Base-by-base conservation (phyloP, 805 yeast genomes). In the Pichia insulana region DNA sequence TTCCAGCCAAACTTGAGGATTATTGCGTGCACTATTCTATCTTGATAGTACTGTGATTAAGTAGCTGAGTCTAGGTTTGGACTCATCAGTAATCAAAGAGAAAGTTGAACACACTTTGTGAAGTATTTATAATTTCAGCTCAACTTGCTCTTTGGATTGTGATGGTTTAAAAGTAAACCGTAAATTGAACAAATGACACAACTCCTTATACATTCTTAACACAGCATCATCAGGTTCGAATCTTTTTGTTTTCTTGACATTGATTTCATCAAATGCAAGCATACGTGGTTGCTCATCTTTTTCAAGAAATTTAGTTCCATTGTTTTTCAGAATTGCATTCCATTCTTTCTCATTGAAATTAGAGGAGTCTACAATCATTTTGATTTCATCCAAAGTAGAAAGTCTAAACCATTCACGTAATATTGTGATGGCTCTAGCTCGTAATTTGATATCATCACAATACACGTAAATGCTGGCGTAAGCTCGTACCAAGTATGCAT, bases 321-420 rank as follows among this genome's bases (percentile, higher is more conserved):
- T 34, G 12, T 35, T 38, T 13, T 31, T 22, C 18, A 37, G 11
- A 15, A 31, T 31, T 11, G 27, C 34, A 7, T 36, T 16, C 44
- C 51, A 39, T 10, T 31, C 3, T 17, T 43, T 27, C 19, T 35
- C 7, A 30, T 40, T 10, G 32, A 31, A 30, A 15, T 32, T 28
- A 2, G 27, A 17, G 15, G n/a, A 12, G 22, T 50, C 46, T 4
- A 56, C 41, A 3, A 22, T 32, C 7, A 39, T 25, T 9, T 44
- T 40, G 12, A 58, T 55, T n/a, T 53, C 50, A 2, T 46, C 50
- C 19, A 50, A 34, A 1, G 50, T 36, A 31, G 62, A 60, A 2
- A 60, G 33, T 30, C 52, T 44, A 37, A 50, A 61, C 59, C 63
- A 59, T 17, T 52, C 49, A 30, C 57, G 46, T 9, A 61, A 33